Evolutionary conservation across 176 grass and related monocot species (phyloP).

Genomic region (Oryza glaberrima): DNA sequence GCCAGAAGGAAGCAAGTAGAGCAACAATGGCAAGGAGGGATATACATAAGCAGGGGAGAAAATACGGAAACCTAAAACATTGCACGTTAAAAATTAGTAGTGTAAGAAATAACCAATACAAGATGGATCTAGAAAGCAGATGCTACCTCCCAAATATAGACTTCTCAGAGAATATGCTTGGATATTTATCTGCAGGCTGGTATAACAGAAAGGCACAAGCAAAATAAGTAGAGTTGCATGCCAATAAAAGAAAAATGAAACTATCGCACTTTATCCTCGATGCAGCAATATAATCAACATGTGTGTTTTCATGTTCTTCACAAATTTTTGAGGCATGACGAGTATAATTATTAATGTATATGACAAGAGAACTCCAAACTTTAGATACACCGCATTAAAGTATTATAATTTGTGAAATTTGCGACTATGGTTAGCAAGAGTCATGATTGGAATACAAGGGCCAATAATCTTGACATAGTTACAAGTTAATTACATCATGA

Average conservation of each 20-base stretch:
- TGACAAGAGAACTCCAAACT: background rate
- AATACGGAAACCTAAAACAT: conserved; percentile 74
- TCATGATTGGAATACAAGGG: conserved; percentile 11
- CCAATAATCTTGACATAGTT: background rate
- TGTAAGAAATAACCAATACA: conserved; percentile 12
- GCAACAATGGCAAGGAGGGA: conserved; percentile 47
- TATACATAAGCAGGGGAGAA: conserved; percentile 64
- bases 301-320: conserved; percentile 14
- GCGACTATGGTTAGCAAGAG: background rate
- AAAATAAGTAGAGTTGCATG: conserved; percentile 1
- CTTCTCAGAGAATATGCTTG: conserved; percentile 53
- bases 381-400: background rate
- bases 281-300: background rate
- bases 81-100: conserved; percentile 32
- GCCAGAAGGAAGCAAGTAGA: conserved; percentile 62
- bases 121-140: conserved; percentile 21
- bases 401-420: conserved; percentile 30
- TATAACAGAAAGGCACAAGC: conserved; percentile 33
- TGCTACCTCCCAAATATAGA: conserved; percentile 70
- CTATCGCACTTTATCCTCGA: background rate
- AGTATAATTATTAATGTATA: conserved; percentile 23
- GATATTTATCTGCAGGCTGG: conserved; percentile 76
- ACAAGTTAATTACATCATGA: background rate
- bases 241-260: conserved; percentile 8
- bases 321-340: background rate